Evolutionary conservation across 306 rosid genomes (phyloP), one percentile per base, ranked within the genome.

Genomic region (Pyrus bretschneideri): DNA sequence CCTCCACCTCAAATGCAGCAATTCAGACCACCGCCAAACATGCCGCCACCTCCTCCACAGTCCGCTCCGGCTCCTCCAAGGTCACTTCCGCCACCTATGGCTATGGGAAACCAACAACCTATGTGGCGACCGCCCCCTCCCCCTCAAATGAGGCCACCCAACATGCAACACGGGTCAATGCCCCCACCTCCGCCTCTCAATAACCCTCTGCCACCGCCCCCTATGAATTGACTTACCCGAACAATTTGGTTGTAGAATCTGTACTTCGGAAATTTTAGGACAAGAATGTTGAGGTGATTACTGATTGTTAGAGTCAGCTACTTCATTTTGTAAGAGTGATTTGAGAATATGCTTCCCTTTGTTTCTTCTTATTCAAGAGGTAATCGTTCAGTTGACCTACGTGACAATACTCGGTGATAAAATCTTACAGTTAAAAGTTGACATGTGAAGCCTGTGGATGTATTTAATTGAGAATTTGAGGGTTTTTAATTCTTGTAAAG

Each of bases 91-190:
- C 99, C 98, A 13, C 99, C 99, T 3, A 64, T 89, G 81, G 88
- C 84, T 38, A 92, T 96, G 99, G 91, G 88, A 75, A 83, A 88
- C 75, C 97, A 85, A 75, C 96, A 85, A 55, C 89, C 81, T 11
- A 67, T 87, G 64, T 92, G 99, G 99, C 87, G 91, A 38, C 97
- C 93, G 6, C 96, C 87, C 0, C 97, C 96, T 2, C 96, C 96
- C 5, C 91, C 88, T 4, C 97, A 88, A 80, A 96, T 86, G 51
- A 85, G 89, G 74, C 96, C 95, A 40, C 79, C 67, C 1, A 73
- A 46, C 42, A 85, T 87, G 85, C 91, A 77, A 63, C 91, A 87
- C 38, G 70, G 85, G 33, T 85, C 91, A 64, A 88, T 93, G 90
- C 93, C 81, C 17, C 92, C 91, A 0, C 97, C 91, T 42, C 90